Percentiles rank a stretch among this genome's conserved stretches.
Evolutionary conservation across 768 basidiomycete species (phyloP).

Genomic region (Dentipellis sp.): DNA sequence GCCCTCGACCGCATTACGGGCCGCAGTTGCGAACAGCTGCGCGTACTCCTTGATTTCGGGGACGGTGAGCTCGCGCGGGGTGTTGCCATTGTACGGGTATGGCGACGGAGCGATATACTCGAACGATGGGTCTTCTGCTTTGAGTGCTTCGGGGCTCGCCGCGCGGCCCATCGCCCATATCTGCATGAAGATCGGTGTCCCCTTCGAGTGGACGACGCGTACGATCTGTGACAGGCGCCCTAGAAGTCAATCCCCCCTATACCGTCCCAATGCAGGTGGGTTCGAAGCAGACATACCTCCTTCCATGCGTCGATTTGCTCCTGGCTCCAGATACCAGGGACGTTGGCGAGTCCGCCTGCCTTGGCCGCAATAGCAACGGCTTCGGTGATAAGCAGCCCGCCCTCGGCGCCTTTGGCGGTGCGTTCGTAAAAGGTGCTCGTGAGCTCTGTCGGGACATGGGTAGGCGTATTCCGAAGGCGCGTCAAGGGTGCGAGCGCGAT

Average conservation of each 20-base stretch:
- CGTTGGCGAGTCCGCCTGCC: conserved; percentile 19
- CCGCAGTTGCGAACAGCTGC: conserved; percentile 20
- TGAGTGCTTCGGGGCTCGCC: conserved; percentile 5
- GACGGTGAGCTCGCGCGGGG: conserved; percentile 12
- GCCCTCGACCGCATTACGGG: conserved; percentile 22
- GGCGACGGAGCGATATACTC: background rate
- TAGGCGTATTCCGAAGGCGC: conserved; percentile 9
- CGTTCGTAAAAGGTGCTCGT: conserved; percentile 4
- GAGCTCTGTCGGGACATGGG: conserved; percentile 8
- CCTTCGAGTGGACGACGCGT: conserved; percentile 26
- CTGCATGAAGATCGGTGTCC: conserved; percentile 26
- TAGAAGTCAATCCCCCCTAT: too few relatives aligned
- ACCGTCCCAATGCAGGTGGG: too few relatives aligned
- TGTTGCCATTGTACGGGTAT: background rate
- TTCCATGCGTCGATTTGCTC: conserved; percentile 2
- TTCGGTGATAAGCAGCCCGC: conserved; percentile 20
- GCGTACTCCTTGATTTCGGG: conserved; percentile 16
- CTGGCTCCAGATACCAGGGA: conserved; percentile 21
- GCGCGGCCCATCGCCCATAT: conserved; percentile 29
- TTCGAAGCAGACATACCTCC: background rate
- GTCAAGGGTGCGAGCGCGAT: conserved; percentile 17
- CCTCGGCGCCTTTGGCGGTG: conserved; percentile 8
- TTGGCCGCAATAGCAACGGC: conserved; percentile 21
- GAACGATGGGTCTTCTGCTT: background rate
- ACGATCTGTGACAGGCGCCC: conserved; percentile 14